Evolutionary conservation across 1,284 basidiomycete species (phyloP).

Genomic region (Athelia psychrophila): DNA sequence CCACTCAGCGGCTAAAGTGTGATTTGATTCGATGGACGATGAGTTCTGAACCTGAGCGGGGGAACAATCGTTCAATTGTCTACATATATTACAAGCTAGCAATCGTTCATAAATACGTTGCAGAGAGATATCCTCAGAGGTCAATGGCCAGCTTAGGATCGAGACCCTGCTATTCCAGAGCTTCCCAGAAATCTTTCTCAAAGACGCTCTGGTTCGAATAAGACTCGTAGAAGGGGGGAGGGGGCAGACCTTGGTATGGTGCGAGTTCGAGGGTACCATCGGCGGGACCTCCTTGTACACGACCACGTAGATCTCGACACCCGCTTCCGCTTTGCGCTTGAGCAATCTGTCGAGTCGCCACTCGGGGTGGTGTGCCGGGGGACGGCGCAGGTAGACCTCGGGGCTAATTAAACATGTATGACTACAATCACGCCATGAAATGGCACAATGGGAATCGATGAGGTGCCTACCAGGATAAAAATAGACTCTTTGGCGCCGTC

Average conservation of each 20-base stretch:
- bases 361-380: conserved; percentile 77
- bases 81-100: too few species aligned
- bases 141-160: conserved; percentile 79
- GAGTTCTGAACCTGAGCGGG: too few species aligned
- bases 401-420: conserved; percentile 45
- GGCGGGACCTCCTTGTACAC: conserved; percentile 86
- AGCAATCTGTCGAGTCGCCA: conserved; percentile 86
- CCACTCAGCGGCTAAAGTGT: too few species aligned
- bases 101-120: too few species aligned
- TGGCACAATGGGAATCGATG: too few species aligned
- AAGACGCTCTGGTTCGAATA: neutral
- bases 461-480: conserved; percentile 61
- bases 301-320: conserved; percentile 86
- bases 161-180: conserved; percentile 67
- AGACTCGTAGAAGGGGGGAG: too few species aligned
- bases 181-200: conserved; percentile 68
- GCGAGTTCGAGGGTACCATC: conserved; percentile 85
- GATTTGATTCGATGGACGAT: too few species aligned
- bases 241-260: conserved; percentile 78
- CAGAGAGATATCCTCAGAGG: conserved; percentile 38
- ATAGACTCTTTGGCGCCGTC: conserved; percentile 76
- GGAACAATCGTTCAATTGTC: too few species aligned
- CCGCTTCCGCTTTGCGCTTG: conserved; percentile 84
- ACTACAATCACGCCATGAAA: too few species aligned
- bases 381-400: conserved; percentile 88